Evolutionary conservation across 2,329 filamentous ascomycete species (phyloP), one percentile per base, ranked within the genome.

Genomic region (Colletotrichum viniferum): DNA sequence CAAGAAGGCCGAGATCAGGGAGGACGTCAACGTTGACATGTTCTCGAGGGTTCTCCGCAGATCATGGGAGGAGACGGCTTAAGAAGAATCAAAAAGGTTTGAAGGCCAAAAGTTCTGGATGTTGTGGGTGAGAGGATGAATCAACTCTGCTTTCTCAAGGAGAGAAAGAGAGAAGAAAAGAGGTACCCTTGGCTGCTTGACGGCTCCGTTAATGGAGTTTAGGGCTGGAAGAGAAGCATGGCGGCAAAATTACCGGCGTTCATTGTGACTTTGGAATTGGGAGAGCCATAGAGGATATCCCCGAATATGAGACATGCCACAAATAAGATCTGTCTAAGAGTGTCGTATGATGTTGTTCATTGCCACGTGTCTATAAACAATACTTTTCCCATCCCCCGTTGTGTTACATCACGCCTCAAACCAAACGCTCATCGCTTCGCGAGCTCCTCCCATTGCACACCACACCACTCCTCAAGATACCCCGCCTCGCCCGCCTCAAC

Each of bases 391-490:
- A 61, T 77, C 78, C 81, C 77, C 82, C 81, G 79, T 61, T 79
- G 76, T 55, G 77, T 81, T 69, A 34, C 14, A 28, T 52, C 43
- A 21, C n/a, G 5, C 43, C n/a, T 52, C 43, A 14, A 60, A 36
- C 32, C 63, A 21, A 28, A 75, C 78, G 78, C 83, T 67, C 84
- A 82, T 30, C 78, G 77, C 81, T 86, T 87, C 36, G 82, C 82
- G 77, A 92, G 81, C 84, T 98, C 96, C 85, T 99, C 97, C 97
- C 96, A 99, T 85, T 99, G 97, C 78, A 98, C 97, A 8, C 96
- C 97, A n/a, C 91, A 92, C 96, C 97, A 99, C 85, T 99, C 97
- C 87, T 98, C 97, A 21, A 96, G 81, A 85, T 97, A 98, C 2
- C 93, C 95, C 1, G 92, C 90, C 80, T 92, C 89, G 0, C 92